Percentiles rank a stretch among this genome's conserved stretches.
These are phyloP conservation scores for Calocera cornea DNA, from an alignment of 768 basidiomycete genomes.

Conservation along the genomic window DNA sequence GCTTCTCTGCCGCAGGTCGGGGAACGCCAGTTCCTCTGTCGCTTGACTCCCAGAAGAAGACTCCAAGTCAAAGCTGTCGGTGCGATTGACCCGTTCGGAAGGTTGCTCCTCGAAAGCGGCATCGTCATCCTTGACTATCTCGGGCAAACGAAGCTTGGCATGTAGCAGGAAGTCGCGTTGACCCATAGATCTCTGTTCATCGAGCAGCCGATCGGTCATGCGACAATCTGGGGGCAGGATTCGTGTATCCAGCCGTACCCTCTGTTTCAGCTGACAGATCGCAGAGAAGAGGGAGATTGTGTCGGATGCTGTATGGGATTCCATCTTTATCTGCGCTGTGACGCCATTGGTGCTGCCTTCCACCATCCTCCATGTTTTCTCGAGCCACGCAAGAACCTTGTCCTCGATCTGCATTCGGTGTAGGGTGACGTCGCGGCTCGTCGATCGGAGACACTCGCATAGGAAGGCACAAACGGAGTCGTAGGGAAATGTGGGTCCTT, in stretches of 20 bases:
- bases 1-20: slow-evolving; percentile 27
- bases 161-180: slow-evolving; percentile 60
- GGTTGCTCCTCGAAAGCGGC: slow-evolving; percentile 37
- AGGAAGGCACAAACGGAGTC: slow-evolving; percentile 87
- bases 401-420: slow-evolving; percentile 80
- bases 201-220: slow-evolving; percentile 46
- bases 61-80: background rate
- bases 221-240: slow-evolving; percentile 55
- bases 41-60: background rate
- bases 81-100: slow-evolving; percentile 18
- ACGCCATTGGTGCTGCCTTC: slow-evolving; percentile 29
- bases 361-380: slow-evolving; percentile 51
- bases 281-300: slow-evolving; percentile 48
- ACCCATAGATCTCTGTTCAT: slow-evolving; percentile 40
- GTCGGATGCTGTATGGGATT: slow-evolving; percentile 42
- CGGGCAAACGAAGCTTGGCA: slow-evolving; percentile 37
- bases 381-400: slow-evolving; percentile 69
- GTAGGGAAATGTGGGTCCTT: slow-evolving; percentile 74
- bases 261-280: slow-evolving; percentile 43
- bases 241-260: slow-evolving; percentile 34
- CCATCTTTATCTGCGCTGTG: slow-evolving; percentile 31
- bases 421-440: slow-evolving; percentile 67
- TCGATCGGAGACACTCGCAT: slow-evolving; percentile 48
- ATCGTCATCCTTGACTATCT: background rate
- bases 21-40: slow-evolving; percentile 11